Evolutionary conservation across 768 basidiomycete genomes (phyloP), one percentile per base, ranked within the genome.

Genomic region (Leccinum arenicola): DNA sequence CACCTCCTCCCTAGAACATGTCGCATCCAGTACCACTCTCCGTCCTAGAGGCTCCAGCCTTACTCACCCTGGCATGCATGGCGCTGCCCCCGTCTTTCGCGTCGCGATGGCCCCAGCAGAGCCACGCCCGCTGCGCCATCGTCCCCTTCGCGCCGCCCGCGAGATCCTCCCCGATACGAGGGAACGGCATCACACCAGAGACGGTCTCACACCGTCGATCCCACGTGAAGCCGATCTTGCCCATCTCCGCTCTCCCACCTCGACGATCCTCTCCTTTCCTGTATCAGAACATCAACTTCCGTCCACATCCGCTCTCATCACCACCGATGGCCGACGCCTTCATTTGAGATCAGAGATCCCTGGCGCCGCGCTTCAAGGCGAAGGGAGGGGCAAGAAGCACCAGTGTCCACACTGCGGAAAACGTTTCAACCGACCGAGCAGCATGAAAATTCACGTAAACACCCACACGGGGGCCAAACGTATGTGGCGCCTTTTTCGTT

Each of bases 361-460:
- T 23, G 63, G 64, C 51, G 59, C 69, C 11, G 54, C 63, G 1
- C 63, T 74, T 7, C 71, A 74, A 51, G 64, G 61, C 17, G 71
- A 73, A 64, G 71, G 71, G 6, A 65, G 71, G 56, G 71, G 71
- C 36, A 73, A 73, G 67, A 73, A 75, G 59, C 76, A 77, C 53
- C 69, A 72, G 31, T 77, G 76, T 51, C 71, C 72, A 8, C 72
- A 73, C 33, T 77, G 76, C 58, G 73, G 71, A 51, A 77, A 77
- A 70, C 74, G 77, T 50, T 77, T 77, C 72, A 76, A 75, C 64
- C 71, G 76, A 47, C 76, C 76, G 29, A 76, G 75, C 27, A 78
- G 77, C 56, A 70, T 77, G 63, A 76, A 74, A 62, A 76, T 77
- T 62, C 75, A 77, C 70, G 70, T 76, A 65, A 77, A 77, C 62